These are phyloP conservation scores for Trifolium fragiferum DNA, from an alignment of 306 rosid genomes.

Conservation along the genomic window DNA sequence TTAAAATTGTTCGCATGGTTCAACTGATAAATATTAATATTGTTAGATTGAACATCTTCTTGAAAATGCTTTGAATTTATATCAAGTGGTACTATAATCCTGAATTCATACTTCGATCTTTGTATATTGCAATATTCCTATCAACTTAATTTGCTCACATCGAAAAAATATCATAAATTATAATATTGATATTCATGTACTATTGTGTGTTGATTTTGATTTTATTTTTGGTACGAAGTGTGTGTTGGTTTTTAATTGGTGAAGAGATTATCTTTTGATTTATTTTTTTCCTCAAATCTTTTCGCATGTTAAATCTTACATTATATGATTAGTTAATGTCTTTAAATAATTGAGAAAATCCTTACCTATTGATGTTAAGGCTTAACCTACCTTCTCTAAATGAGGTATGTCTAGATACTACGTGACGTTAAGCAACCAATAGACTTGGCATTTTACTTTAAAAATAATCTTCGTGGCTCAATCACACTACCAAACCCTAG, in stretches of 20 bases:
- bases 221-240: not conserved
- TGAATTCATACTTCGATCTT: too few relatives aligned
- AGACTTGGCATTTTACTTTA: slow-evolving; percentile 51
- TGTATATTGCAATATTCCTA: too few relatives aligned
- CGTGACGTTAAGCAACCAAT: slow-evolving; percentile 56
- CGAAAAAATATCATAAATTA: too few relatives aligned
- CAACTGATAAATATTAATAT: too few relatives aligned
- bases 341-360: slow-evolving; percentile 41
- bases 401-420: slow-evolving; percentile 49
- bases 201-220: too few relatives aligned
- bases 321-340: slow-evolving; percentile 19
- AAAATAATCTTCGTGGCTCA: slow-evolving; percentile 61
- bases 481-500: slow-evolving; percentile 64
- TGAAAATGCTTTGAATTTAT: too few relatives aligned
- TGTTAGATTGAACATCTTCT: too few relatives aligned
- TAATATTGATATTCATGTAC: too few relatives aligned
- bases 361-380: slow-evolving; percentile 72
- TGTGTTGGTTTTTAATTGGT: not conserved
- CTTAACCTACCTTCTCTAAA: slow-evolving; percentile 60
- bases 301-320: slow-evolving; percentile 25
- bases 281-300: not conserved
- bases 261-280: too few relatives aligned
- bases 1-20: too few relatives aligned
- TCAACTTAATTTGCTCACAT: too few relatives aligned
- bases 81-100: too few relatives aligned